Evolutionary conservation across 495 filamentous ascomycete species (phyloP), one percentile per base, ranked within the genome.

Genomic region (Poronia punctata): DNA sequence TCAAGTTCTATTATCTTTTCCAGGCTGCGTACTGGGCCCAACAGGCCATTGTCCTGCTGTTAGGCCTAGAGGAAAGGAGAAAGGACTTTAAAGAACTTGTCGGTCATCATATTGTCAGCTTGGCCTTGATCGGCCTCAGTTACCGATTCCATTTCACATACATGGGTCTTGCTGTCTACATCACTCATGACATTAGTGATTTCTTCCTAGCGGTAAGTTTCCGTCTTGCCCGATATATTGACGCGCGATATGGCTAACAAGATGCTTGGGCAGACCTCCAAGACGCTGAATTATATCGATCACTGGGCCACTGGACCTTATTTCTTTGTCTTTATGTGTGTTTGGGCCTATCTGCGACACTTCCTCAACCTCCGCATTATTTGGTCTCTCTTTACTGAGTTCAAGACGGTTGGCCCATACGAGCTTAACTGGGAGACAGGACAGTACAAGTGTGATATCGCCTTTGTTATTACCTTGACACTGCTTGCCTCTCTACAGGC

Each of bases 101-200:
- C 20, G 80, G 80, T 31, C 92, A 98, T 59, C 92, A 98, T 57
- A 83, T 97, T 48, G 86, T 97, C 52, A 93, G 87, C 8, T 59
- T 98, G 40, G 70, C 82, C n/a, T 71, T 98, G 40, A 97, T 98
- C 46, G 79, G 66, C 21, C 61, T 88, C 57, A 93, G 86, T 68
- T 98, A 98, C 62, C 82, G 89, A 21, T 98, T 95, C 71, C 93
- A 98, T 62, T 98, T 98, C 62, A 92, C 92, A 7, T 89, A 93
- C 61, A 93, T 98, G 68, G 92, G 92, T n/a, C 57, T 98, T 26
- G 89, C 87, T 20, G 90, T 98, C 6, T 98, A 95, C 60, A 88
- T 96, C 45, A 97, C 92, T 15, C 88, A 95, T 54, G 92, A 98
- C 50, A 84, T 97, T 46, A 85, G 79, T 38, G 92, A 98, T 56